Base-by-base conservation (phyloP, 345 rosid species). In the Microcos paniculata region DNA sequence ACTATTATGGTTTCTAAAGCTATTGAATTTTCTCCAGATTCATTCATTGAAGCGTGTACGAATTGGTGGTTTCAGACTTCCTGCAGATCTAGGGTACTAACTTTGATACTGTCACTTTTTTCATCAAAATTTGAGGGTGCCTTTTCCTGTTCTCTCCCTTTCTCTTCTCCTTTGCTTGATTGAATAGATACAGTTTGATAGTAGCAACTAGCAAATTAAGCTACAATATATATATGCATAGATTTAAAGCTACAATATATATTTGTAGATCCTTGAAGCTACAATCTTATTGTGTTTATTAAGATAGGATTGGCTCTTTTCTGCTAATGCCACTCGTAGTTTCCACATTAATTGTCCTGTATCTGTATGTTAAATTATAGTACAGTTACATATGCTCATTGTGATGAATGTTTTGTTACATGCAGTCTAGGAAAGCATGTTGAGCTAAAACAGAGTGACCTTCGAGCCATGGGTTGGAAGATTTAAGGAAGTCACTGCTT, bases 11-110 rank as follows among this genome's bases (percentile, higher is more conserved):
- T 14, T 62, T 38, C 30, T 40, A 46, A 70, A 13, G 30, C 42
- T 72, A 45, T 53, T 65, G 19, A n/a, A 62, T 24, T 43, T 73
- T 82, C 73, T 40, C 53, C 89, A 96, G 99, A 83, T 96, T 72
- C 72, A 96, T 78, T 82, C 98, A 21, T 80, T 93, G 65, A 96
- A 96, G 84, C 91, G 94, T 67, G 77, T 92, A 23, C 88, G 92
- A 45, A 92, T 96, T 16, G 99, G 99, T 76, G 94, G 97, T 71
- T 96, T 85, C 86, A 89, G 94, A 76, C 96, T 96, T 77, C 96
- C 98, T 59, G 67, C 97, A 75, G 94, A 91, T 84, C 94, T 96
- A 43, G 94, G 98, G 99, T 96, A 88, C 80, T 74, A 74, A 33
- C 78, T 62, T 61, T 19, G 38, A 72, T 68, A 18, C 45, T 56